These are phyloP conservation scores for Pelargonium nanum DNA, from an alignment of 345 rosid genomes.

Conservation along the genomic window DNA sequence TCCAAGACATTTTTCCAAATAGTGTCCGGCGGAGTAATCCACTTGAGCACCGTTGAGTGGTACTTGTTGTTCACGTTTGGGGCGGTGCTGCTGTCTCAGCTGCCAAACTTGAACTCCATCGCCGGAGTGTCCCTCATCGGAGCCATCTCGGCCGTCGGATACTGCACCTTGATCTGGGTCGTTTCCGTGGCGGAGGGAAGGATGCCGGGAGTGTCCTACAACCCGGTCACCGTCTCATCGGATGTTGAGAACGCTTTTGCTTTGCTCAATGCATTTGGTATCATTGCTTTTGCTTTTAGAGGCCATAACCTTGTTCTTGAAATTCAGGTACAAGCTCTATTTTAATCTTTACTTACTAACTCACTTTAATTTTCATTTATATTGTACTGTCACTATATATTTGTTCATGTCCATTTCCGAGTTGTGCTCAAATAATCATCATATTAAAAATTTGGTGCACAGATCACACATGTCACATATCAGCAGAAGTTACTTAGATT, in stretches of 20 bases:
- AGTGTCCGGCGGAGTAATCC: conserved; percentile 10
- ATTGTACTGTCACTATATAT: not conserved
- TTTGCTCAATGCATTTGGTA: conserved; percentile 27
- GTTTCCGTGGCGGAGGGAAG: conserved; percentile 25
- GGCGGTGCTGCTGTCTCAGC: conserved; percentile 32
- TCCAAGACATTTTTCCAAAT: conserved; percentile 21
- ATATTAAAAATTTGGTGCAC: too few relatives aligned
- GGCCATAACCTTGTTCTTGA: conserved; percentile 42
- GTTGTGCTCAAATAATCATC: too few relatives aligned
- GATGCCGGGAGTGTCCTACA: conserved; percentile 22
- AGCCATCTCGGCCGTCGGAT: conserved; percentile 26
- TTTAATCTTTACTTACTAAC: not conserved
- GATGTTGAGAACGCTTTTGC: conserved; percentile 8
- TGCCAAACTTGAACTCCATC: conserved; percentile 36
- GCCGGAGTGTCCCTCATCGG: conserved; percentile 27
- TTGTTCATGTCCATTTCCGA: too few relatives aligned
- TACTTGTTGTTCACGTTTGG: conserved; percentile 28
- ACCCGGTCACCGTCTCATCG: conserved; percentile 9
- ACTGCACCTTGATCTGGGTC: conserved; percentile 25
- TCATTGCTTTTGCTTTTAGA: conserved; percentile 35
- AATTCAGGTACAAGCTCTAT: conserved; percentile 21
- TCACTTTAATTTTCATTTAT: not conserved
- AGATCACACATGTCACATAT: too few relatives aligned
- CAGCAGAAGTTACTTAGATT: too few relatives aligned
- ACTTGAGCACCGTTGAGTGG: conserved; percentile 24